Evolutionary conservation across 345 rosid genomes (phyloP).

Genomic region (Heritiera littoralis): DNA sequence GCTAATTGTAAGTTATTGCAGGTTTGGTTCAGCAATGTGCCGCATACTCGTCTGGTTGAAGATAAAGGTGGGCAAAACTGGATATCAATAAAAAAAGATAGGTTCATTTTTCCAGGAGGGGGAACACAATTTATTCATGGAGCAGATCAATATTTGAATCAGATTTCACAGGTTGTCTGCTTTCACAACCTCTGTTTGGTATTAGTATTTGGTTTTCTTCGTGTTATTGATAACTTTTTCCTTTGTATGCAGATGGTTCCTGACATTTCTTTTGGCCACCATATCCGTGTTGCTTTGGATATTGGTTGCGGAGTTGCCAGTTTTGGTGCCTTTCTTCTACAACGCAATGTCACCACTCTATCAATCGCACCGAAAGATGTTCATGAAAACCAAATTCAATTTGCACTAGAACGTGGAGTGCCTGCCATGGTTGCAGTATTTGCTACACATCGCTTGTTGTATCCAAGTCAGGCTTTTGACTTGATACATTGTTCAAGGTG

Average conservation of each 20-base stretch:
- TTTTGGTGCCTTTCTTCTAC: slow-evolving; percentile 64
- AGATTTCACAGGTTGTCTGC: slow-evolving; percentile 54
- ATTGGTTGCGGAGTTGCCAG: slow-evolving; percentile 70
- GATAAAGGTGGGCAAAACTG: slow-evolving; percentile 55
- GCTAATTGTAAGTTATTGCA: slow-evolving; percentile 23
- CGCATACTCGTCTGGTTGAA: slow-evolving; percentile 47
- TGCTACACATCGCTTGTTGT: slow-evolving; percentile 49
- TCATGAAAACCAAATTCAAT: slow-evolving; percentile 58
- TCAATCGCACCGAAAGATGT: slow-evolving; percentile 60
- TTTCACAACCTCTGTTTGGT: not conserved
- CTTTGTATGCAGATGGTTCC: slow-evolving; percentile 58
- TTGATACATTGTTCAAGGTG: slow-evolving; percentile 68
- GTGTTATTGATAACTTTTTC: slow-evolving; percentile 25
- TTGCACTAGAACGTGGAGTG: slow-evolving; percentile 72
- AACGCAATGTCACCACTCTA: slow-evolving; percentile 52
- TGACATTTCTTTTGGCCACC: slow-evolving; percentile 55
- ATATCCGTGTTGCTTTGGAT: slow-evolving; percentile 50
- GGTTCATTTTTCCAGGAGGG: slow-evolving; percentile 54
- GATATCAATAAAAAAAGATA: slow-evolving; percentile 49
- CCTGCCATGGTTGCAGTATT: slow-evolving; percentile 66
- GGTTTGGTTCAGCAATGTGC: slow-evolving; percentile 69
- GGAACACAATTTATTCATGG: slow-evolving; percentile 55
- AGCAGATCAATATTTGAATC: slow-evolving; percentile 56
- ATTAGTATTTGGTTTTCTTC: not conserved
- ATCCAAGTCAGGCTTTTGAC: slow-evolving; percentile 74